Percentiles rank a stretch among this genome's conserved stretches.
Conservation (phyloP, 2,329 filamentous ascomycete genomes). For the Fusarium aywerte region DNA sequence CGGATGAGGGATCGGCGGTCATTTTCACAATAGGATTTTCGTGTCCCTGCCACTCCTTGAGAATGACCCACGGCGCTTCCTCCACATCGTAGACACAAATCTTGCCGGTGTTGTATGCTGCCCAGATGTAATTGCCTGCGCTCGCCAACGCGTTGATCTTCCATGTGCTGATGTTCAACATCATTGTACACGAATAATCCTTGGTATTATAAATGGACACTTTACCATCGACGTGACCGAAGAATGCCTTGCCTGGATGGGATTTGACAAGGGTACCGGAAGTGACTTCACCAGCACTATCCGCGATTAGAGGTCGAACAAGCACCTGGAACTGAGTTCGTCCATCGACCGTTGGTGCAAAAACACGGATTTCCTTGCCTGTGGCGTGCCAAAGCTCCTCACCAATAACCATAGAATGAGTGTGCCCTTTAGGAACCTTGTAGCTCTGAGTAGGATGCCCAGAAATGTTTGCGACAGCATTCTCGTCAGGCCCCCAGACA, state of each 20-base stretch:
- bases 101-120: slow-evolving; percentile 93
- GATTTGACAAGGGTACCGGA: slow-evolving; percentile 81
- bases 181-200: slow-evolving; percentile 79
- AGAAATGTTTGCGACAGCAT: slow-evolving; percentile 77
- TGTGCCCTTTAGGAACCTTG: slow-evolving; percentile 82
- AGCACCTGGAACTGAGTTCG: slow-evolving; percentile 79
- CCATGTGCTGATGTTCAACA: slow-evolving; percentile 90
- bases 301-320: slow-evolving; percentile 74
- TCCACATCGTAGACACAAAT: slow-evolving; percentile 91
- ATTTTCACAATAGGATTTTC: slow-evolving; percentile 83
- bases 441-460: slow-evolving; percentile 78
- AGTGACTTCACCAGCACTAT: slow-evolving; percentile 85
- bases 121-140: slow-evolving; percentile 87
- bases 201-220: slow-evolving; percentile 88
- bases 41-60: slow-evolving; percentile 96
- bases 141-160: slow-evolving; percentile 91
- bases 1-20: slow-evolving; percentile 79
- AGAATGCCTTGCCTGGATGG: slow-evolving; percentile 82
- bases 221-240: slow-evolving; percentile 94
- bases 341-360: slow-evolving; percentile 75
- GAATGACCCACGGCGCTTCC: slow-evolving; percentile 84
- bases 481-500: slow-evolving; percentile 83
- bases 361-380: slow-evolving; percentile 88
- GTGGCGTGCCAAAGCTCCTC: slow-evolving; percentile 88
- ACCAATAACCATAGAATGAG: slow-evolving; percentile 88